Percentiles rank a stretch among this genome's conserved stretches.
These are phyloP conservation scores for Codiaeum variegatum DNA, from an alignment of 441 rosid genomes.

Conservation along the genomic window DNA sequence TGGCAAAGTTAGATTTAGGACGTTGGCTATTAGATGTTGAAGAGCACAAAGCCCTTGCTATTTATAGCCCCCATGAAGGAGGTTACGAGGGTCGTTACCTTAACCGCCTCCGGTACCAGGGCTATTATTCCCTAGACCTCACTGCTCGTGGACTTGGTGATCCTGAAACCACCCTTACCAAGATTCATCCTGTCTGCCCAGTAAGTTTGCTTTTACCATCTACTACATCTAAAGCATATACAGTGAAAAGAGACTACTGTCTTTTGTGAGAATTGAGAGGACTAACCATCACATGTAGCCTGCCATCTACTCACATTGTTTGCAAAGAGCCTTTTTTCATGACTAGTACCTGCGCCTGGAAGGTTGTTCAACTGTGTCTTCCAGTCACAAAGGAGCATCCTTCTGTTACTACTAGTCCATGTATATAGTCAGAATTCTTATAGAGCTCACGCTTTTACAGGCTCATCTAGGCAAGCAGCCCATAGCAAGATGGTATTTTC, in stretches of 20 bases:
- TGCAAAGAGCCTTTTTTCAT: no score
- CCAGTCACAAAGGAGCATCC: background rate
- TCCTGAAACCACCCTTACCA: constrained; percentile 84
- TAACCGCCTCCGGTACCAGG: constrained; percentile 56
- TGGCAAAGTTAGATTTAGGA: constrained; percentile 60
- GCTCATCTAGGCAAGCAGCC: constrained; percentile 93
- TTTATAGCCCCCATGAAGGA: constrained; percentile 87
- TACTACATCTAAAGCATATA: no score
- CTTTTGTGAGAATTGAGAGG: no score
- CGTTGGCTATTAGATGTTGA: constrained; percentile 81
- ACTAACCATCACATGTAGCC: no score
- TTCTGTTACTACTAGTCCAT: background rate
- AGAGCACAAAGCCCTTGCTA: constrained; percentile 78
- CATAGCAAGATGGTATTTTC: constrained; percentile 89
- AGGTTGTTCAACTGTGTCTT: background rate
- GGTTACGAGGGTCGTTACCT: constrained; percentile 90
- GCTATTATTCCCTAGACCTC: constrained; percentile 88
- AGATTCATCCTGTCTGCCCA: constrained; percentile 85
- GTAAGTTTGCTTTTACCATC: constrained; percentile 30
- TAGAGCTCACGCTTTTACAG: constrained; percentile 26
- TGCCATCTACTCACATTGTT: no score
- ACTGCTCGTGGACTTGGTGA: constrained; percentile 93
- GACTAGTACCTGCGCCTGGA: no score
- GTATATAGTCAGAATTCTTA: background rate
- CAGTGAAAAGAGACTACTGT: no score